Evolutionary conservation across 495 filamentous ascomycete species (phyloP).

Genomic region (Aspergillus coremiiformis): DNA sequence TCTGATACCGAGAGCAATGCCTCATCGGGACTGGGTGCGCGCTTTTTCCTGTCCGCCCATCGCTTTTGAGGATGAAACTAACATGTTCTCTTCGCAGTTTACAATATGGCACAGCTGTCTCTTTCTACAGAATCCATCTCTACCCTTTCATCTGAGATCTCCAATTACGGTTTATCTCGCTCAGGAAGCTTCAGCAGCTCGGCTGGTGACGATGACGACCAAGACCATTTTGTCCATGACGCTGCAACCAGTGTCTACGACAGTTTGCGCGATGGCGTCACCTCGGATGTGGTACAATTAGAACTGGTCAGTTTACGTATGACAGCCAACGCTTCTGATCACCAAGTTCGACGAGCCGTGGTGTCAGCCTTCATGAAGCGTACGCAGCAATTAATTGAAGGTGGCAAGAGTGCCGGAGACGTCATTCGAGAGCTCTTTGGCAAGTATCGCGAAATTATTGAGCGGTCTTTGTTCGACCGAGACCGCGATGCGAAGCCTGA

Average conservation of each 20-base stretch:
- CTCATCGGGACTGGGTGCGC: constrained; percentile 47
- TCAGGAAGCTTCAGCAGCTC: constrained; percentile 47
- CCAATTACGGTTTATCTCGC: constrained; percentile 34
- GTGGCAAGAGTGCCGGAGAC: constrained; percentile 50
- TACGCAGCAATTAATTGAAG: constrained; percentile 62
- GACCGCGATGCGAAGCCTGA: constrained; percentile 53
- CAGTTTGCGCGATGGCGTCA: constrained; percentile 62
- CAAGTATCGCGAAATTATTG: constrained; percentile 50
- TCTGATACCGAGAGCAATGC: constrained; percentile 39
- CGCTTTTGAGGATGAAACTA: constrained; percentile 24
- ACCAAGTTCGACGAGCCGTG: constrained; percentile 78
- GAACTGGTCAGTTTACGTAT: constrained; percentile 88
- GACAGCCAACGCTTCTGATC: constrained; percentile 79
- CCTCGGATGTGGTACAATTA: constrained; percentile 78
- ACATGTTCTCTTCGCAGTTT: constrained; percentile 44
- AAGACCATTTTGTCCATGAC: constrained; percentile 76
- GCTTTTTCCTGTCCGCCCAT: constrained; percentile 21
- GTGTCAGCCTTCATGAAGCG: constrained; percentile 78
- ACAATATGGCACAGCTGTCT: constrained; percentile 59
- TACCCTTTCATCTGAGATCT: constrained; percentile 50
- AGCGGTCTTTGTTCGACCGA: constrained; percentile 51
- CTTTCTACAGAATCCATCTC: constrained; percentile 76
- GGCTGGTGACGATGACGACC: constrained; percentile 51
- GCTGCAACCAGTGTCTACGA: constrained; percentile 79
- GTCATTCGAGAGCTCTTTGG: constrained; percentile 57